Evolutionary conservation across 2,329 filamentous ascomycete species (phyloP), one percentile per base, ranked within the genome.

Genomic region (Aspergillus sp.): DNA sequence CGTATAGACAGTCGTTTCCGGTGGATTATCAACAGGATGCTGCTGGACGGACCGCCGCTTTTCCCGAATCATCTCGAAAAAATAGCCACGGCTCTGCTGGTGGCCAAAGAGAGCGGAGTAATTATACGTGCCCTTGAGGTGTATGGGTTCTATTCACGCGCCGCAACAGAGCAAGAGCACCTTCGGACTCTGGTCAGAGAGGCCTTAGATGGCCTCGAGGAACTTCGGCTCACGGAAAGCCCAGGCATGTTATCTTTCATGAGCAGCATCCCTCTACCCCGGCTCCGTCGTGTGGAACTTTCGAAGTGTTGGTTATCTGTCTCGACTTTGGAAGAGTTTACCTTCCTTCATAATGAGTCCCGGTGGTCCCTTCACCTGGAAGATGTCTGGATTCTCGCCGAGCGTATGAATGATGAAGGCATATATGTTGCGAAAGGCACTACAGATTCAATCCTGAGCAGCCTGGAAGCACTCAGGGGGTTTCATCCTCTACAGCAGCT

Each of bases 21-120:
- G 13, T 50, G 47, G 47, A 11, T 44, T 11, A 29, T 40, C 19
- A 43, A 50, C 20, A 38, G 47, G 5, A 38, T 50, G 47, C 47
- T 50, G 25, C n/a, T 50, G 20, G 47, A 50, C 23, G 41, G 47
- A 14, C 40, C 31, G 16, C 20, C 41, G 13, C 41, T 43, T 3
- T 50, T 50, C 13, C 47, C 41, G 1, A 34, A 45, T 34, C 47
- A 50, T 4, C 7, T 50, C 31, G 25, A 45, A 17, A 45, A 32
- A 34, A 14, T 50, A 29, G 19, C 42, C 16, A 45, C 47, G 14
- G 47, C 47, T 21, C 31, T 50, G 4, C 10, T 3, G 6, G 38
- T 32, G 41, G 47, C 47, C 10, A 31, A 25, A 40, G 17, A 19
- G 21, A 14, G 21, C 25, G 16, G 32, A 10, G 17, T 50, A 7